Evolutionary conservation across 805 yeast species (phyloP), one percentile per base, ranked within the genome.

Genomic region (Starmerella vaccinii): DNA sequence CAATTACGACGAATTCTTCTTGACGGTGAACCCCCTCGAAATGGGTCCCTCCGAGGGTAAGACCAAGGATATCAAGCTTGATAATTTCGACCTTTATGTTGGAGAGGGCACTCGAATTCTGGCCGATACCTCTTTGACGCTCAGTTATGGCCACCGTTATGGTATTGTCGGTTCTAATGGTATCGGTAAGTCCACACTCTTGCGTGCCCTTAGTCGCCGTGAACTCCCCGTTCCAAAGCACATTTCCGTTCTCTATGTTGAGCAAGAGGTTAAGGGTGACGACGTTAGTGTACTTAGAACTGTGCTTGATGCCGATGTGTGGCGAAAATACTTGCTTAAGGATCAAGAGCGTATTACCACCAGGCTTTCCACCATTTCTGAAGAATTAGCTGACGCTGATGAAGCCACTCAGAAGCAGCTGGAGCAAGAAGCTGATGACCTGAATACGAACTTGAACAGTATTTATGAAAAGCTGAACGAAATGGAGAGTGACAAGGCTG

Each of bases 81-180:
- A 94, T 49, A 82, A 81, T 60, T 85, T 92, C 63, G 99, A 92
- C 67, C 73, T 92, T 53, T 88, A 88, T 63, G 97, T 92, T 53
- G 97, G 98, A 53, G 94, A 85, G 52, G 97, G 97, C 55, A 82
- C 84, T 68, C 79, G 98, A 69, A 90, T 92, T 49, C 74, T 92
- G 56, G 80, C 90, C 40, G 94, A 89, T 65, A 82, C 97, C 24
- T 76, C 88, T 22, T 76, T 92, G 57, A 81, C 95, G 1, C 75
- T 92, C 57, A 81, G 95, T 26, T 82, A 82, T 65, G 98, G 98
- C 49, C 87, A 84, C 67, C 79, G 97, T 65, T 92, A 92, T 61
- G 99, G 98, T 78, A 71, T 92, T 48, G 96, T 92, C 40, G 99
- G 99, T 68, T 95, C 89, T 65, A 92, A 92, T 72, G 99, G 99